A percentile compares a stretch with the other conserved stretches of the same genome.
Evolutionary conservation across 179 eudicot genomes (phyloP).

Genomic region (Amaranthus tricolor): DNA sequence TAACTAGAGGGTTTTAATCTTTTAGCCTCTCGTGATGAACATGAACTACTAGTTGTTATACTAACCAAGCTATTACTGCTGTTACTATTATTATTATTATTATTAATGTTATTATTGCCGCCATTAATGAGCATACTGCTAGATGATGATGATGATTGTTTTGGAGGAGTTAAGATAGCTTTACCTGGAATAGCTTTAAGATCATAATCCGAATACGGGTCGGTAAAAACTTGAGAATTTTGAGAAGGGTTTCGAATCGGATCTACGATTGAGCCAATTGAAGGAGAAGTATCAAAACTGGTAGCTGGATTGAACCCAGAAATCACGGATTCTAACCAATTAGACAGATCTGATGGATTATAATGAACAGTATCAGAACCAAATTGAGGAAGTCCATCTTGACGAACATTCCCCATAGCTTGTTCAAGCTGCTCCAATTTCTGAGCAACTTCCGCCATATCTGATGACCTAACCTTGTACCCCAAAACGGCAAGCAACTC

Average conservation of each 20-base stretch:
- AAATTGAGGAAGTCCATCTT: conserved; percentile 48
- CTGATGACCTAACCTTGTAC: conserved; percentile 70
- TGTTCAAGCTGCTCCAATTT: conserved; percentile 72
- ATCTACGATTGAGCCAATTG: conserved; percentile 18
- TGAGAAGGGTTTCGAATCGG: conserved; percentile 10
- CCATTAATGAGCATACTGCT: neutral
- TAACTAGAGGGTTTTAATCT: conserved; percentile 27
- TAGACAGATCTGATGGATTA: conserved; percentile 82
- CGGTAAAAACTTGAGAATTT: conserved; percentile 18
- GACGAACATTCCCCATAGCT: conserved; percentile 56
- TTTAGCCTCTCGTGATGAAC: conserved; percentile 27
- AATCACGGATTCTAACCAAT: conserved; percentile 70
- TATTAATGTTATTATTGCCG: neutral
- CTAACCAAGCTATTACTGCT: conserved; percentile 15
- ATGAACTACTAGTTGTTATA: conserved; percentile 12
- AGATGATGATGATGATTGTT: neutral
- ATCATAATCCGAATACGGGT: conserved; percentile 54
- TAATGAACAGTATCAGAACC: conserved; percentile 66
- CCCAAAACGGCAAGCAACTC: conserved; percentile 81
- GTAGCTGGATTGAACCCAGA: conserved; percentile 47
- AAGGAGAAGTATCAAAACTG: neutral
- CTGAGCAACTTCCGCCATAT: conserved; percentile 72
- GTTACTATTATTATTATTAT: conserved; percentile 11
- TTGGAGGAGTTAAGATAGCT: conserved; percentile 40
- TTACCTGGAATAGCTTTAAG: conserved; percentile 79